Percentiles rank a stretch among this genome's conserved stretches.
Evolutionary conservation across 208 protist species (phyloP).

Genomic region (Crithidia thermophila): DNA sequence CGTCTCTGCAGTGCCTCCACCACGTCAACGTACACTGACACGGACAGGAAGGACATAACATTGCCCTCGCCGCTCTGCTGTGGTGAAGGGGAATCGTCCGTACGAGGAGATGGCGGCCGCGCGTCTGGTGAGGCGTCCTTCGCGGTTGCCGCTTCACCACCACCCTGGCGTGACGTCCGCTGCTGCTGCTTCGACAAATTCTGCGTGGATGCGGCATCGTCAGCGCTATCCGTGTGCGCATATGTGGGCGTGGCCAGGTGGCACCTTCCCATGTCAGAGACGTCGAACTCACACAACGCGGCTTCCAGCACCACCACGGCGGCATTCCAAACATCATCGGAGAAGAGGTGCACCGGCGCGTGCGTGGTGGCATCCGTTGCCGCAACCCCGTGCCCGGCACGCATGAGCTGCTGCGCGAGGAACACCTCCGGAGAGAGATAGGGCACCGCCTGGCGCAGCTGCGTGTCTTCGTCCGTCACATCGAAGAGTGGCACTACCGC

Average conservation of each 20-base stretch:
- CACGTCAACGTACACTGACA: constrained; percentile 58
- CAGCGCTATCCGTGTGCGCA: neutral
- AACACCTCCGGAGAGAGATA: constrained; percentile 78
- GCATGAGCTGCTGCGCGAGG: constrained; percentile 14
- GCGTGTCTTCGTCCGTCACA: constrained; percentile 32
- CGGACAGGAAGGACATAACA: neutral
- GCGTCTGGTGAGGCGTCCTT: constrained; percentile 5
- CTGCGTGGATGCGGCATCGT: neutral
- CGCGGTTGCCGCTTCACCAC: neutral
- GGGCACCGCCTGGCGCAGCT: constrained; percentile 38
- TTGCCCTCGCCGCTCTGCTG: too few relatives aligned
- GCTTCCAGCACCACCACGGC: constrained; percentile 72
- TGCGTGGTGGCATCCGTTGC: neutral
- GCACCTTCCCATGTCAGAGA: constrained; percentile 13
- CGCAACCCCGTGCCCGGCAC: neutral
- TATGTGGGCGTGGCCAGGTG: too few relatives aligned
- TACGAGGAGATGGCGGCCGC: neutral
- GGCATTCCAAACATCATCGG: constrained; percentile 82
- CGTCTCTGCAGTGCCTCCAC: constrained; percentile 24
- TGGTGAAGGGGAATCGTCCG: neutral
- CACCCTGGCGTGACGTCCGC: too few relatives aligned
- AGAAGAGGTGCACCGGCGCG: constrained; percentile 48
- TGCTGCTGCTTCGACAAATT: neutral
- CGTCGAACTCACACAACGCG: constrained; percentile 53
- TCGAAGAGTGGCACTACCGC: constrained; percentile 61